A percentile compares a stretch with the other conserved stretches of the same genome.
Evolutionary conservation across 2,329 filamentous ascomycete species (phyloP).

Genomic region (Xylaria sp.): DNA sequence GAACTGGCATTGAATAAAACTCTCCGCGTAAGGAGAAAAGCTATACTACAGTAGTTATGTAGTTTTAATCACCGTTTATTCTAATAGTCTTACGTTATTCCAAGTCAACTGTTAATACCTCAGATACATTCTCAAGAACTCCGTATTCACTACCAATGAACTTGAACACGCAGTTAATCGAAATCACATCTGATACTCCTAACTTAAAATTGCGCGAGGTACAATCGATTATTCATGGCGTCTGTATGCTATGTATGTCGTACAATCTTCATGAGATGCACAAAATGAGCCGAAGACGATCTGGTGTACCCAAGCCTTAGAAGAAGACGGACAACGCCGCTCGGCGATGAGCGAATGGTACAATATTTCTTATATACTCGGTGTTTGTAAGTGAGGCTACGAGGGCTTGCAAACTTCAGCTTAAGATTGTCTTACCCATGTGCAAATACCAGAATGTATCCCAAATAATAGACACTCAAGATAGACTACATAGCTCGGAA

Average conservation of each 20-base stretch:
- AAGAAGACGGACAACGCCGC: slow-evolving; percentile 27
- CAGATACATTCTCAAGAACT: not conserved
- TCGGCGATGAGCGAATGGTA: slow-evolving; percentile 8
- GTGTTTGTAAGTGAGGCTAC: not conserved
- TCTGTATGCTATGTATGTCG: slow-evolving; percentile 6
- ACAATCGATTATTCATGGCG: slow-evolving; percentile 14
- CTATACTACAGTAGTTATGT: not conserved
- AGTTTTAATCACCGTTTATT: not conserved
- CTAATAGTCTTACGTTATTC: not conserved
- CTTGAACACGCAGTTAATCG: not conserved
- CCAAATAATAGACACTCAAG: not conserved
- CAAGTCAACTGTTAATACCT: not conserved
- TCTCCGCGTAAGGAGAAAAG: not conserved
- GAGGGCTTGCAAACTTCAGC: not conserved
- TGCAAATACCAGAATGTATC: not conserved
- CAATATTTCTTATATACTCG: not conserved
- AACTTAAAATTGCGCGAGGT: not conserved
- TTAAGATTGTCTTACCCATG: not conserved
- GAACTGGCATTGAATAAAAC: no score
- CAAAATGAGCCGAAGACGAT: not conserved
- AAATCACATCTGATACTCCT: not conserved
- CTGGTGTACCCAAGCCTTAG: slow-evolving; percentile 2
- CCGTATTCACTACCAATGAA: not conserved
- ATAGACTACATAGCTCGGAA: not conserved
- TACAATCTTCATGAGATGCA: slow-evolving; percentile 10